These are phyloP conservation scores for Zygosaccharomyces bailii DNA, from an alignment of 805 yeast species.

Conservation along the genomic window DNA sequence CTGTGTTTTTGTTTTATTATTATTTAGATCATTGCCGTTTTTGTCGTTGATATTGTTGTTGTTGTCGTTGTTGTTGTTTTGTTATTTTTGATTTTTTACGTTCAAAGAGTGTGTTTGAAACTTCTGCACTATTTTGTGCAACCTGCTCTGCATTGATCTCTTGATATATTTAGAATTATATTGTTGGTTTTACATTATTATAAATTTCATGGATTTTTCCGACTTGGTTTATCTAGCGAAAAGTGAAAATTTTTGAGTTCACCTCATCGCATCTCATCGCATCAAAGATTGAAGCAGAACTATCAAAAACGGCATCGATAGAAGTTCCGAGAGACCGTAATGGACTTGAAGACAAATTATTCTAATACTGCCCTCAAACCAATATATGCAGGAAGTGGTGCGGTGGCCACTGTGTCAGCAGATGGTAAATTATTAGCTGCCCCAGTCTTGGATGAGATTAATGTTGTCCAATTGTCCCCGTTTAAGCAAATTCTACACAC, in stretches of 20 bases:
- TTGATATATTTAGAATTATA: neutral
- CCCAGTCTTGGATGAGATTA: slow-evolving; percentile 71
- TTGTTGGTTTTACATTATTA: neutral
- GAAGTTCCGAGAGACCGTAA: slow-evolving; percentile 3
- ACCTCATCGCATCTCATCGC: neutral
- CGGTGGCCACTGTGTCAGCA: slow-evolving; percentile 63
- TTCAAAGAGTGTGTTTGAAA: neutral
- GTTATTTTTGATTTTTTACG: slow-evolving; percentile 3
- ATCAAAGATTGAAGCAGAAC: no score
- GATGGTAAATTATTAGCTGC: slow-evolving; percentile 71
- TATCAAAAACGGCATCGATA: neutral
- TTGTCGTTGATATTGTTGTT: neutral
- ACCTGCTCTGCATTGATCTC: neutral
- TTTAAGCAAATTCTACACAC: slow-evolving; percentile 41
- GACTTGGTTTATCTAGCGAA: neutral
- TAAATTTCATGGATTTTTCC: neutral
- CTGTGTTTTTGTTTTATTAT: slow-evolving; percentile 1
- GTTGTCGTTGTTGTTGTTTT: slow-evolving; percentile 3
- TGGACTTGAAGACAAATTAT: slow-evolving; percentile 37
- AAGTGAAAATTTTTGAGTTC: neutral
- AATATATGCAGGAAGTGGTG: slow-evolving; percentile 75
- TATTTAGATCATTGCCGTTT: neutral
- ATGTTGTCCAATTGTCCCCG: slow-evolving; percentile 60
- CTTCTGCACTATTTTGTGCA: neutral
- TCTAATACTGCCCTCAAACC: slow-evolving; percentile 57